Conservation (phyloP, 73 alveolate genomes). For the Blepharisma japonicum region DNA sequence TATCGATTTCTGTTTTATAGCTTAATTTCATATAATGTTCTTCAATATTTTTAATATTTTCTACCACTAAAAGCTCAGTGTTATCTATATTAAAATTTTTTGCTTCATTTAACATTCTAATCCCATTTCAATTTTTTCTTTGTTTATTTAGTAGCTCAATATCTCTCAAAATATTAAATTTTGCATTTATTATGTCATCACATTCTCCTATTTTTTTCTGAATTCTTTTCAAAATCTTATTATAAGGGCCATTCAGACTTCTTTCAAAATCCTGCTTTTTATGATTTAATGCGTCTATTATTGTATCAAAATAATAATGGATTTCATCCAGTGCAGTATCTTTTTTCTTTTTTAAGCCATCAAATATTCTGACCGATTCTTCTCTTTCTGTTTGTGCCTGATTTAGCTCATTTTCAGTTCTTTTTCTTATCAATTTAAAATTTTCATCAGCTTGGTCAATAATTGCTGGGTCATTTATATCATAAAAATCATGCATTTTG, state of each 20-base stretch:
- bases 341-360: background rate
- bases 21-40: too few species aligned
- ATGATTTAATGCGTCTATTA: background rate
- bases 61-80: too few species aligned
- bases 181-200: background rate
- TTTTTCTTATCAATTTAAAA: background rate
- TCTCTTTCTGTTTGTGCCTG: background rate
- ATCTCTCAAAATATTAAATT: too few species aligned
- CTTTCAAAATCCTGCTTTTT: background rate
- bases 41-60: too few species aligned
- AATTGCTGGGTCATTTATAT: background rate
- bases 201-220: background rate
- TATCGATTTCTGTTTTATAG: too few species aligned
- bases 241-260: background rate
- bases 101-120: too few species aligned
- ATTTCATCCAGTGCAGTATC: background rate
- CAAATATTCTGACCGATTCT: background rate
- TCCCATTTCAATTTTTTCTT: too few species aligned
- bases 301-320: background rate
- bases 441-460: background rate
- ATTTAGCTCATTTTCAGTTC: background rate
- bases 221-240: background rate
- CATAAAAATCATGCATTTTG: slow-evolving; percentile 16
- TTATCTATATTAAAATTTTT: too few species aligned
- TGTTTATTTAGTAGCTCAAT: too few species aligned